A percentile compares a stretch with the other conserved stretches of the same genome.
Evolutionary conservation across 495 filamentous ascomycete species (phyloP).

Genomic region (Penicillium longicatenatum): DNA sequence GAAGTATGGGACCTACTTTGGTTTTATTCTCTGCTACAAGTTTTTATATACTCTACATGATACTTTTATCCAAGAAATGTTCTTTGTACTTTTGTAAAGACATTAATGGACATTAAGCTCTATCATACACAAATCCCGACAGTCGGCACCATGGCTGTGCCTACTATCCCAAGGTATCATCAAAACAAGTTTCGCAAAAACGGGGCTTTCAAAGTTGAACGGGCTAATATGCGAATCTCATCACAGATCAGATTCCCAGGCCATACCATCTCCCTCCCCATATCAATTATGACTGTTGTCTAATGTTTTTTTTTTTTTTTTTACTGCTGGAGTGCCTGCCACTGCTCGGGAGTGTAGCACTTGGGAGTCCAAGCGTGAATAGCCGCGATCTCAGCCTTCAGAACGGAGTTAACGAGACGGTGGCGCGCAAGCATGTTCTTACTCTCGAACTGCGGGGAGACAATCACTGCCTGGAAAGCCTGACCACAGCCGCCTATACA

Average conservation of each 20-base stretch:
- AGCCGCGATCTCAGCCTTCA: conserved; percentile 90
- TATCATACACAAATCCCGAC: conserved; percentile 14
- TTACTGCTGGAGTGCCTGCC: conserved; percentile 66
- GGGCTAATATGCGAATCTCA: not conserved
- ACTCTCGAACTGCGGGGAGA: conserved; percentile 82
- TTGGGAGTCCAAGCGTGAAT: conserved; percentile 99
- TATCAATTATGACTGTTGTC: conserved; percentile 1
- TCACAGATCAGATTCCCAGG: not conserved
- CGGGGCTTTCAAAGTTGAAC: not conserved
- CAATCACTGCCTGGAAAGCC: conserved; percentile 89
- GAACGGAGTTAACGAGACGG: conserved; percentile 80
- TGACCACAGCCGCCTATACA: conserved; percentile 86
- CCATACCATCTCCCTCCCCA: not conserved
- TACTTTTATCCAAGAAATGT: not conserved
- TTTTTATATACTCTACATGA: not conserved
- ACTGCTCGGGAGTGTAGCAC: conserved; percentile 95
- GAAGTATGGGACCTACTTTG: not conserved
- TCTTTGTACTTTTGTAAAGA: not conserved
- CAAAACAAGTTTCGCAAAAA: conserved; percentile 5
- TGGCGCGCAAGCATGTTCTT: conserved; percentile 88
- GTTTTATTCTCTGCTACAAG: not conserved
- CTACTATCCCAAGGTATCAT: conserved; percentile 13
- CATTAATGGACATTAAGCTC: conserved; percentile 7
- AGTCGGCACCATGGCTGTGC: not conserved
- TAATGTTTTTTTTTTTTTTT: not conserved